Base-by-base conservation (phyloP, 805 yeast species). In the Wickerhamomyces hampshirensis region DNA sequence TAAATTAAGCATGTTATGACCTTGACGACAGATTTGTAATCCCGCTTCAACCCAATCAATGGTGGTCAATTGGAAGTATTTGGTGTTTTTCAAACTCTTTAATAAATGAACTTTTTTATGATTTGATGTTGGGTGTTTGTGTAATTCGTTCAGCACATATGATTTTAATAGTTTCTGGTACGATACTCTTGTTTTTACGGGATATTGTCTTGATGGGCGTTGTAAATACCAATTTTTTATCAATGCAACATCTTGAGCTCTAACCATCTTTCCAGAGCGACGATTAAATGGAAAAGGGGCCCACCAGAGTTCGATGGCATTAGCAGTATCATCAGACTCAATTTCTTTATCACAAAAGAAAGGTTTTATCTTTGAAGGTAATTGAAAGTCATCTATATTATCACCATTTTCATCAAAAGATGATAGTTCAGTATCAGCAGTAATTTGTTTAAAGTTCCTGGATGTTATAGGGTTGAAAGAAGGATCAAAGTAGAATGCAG, bases 1-100 rank as follows among this genome's bases (percentile, higher is more conserved):
- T 24, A 93, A 63, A 58, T 88, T 89, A 31, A 93, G 69, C 95
- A 91, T 89, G 50, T 87, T 91, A 59, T 81, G 85, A 3, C 98
- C 98, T 60, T 93, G 99, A 26, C 77, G 74, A 53, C 96, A 84
- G 3, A 93, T 77, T 61, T 93, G 98, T 39, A 93, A 65, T 19
- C 97, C 98, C 1, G 98, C 98, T 58, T 93, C 99, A 3, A 91
- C 93, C 99, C 99, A 93, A 59, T 93, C 98, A 33, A 93, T 80
- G 0, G 89, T 72, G 0, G 98, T 91, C 50, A 84, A 81, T 54
- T 87, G 95, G 60, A 93, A 93, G 57, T 76, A 93, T 52, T 86
- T 89, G 0, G 98, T 93, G 31, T 72, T 68, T 39, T 77, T 76
- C 46, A 93, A 69, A 21, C 78, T 69, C 43, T 75, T 77, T 18